Evolutionary conservation across 1,284 basidiomycete species (phyloP), one percentile per base, ranked within the genome.

Genomic region (Paramarasmius palmivorus): DNA sequence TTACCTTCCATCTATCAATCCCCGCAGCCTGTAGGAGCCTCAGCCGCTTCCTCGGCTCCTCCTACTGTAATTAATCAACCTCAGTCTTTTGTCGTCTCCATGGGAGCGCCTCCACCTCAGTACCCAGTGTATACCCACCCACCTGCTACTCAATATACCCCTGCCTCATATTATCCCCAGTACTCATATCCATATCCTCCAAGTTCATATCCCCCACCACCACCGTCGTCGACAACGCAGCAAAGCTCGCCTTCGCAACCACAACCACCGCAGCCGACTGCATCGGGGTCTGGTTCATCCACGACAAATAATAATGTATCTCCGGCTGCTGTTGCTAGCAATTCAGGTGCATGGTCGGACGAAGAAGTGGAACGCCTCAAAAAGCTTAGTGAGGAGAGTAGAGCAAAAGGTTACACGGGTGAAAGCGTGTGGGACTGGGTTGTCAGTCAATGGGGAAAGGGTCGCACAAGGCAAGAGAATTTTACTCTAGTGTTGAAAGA

Each of bases 361-460:
- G 86, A 88, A 55, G 89, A 91, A 63, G 81, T 79, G 0, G 85
- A 88, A 56, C 76, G 79, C 40, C 63, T 91, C 56, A 85, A 77
- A 67, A 79, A 76, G 49, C 63, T 91, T 23, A 81, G 84, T 0
- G 89, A 90, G 57, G 81, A 88, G 53, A 84, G 83, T 62, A 77
- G 75, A 57, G 69, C 71, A 35, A 67, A 67, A 41, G 71, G 71
- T 5, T 53, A 69, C 50, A 62, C 61, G 7, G 83, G 84, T 8
- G 84, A 89, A 59, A 82, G 85, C 42, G 84, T 88, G 49, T 91
- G 88, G 90, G 88, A 90, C 65, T 82, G 83, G 73, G 78, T 91
- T 14, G 81, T 86, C 40, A 74, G 74, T 44, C 78, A 86, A 59
- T 91, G 86, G 83, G 89, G 88, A 3, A 78, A 78, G 56, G 80